A percentile compares a stretch with the other conserved stretches of the same genome.
phyloP scores from a whole-genome alignment of 495 filamentous ascomycete genomes.

The Annulohypoxylon moriforme region DNA sequence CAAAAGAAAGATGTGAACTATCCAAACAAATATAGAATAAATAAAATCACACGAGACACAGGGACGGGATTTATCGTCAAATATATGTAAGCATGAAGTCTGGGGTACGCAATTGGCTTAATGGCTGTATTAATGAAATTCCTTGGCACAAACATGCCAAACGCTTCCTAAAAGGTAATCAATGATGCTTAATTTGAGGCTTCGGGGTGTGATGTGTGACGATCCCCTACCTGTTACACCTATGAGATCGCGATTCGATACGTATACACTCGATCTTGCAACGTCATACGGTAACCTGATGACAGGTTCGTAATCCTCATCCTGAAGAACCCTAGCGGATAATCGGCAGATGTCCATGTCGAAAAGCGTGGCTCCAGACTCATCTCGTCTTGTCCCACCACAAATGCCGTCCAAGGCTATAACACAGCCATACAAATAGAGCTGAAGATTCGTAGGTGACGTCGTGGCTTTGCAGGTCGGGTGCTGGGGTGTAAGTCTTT shows the following conservation, averaged over 20 bases:
- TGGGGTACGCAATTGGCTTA: slow-evolving; percentile 19
- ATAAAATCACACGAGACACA: background rate
- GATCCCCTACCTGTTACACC: slow-evolving; percentile 32
- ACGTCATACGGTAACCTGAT: slow-evolving; percentile 40
- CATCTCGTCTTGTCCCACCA: slow-evolving; percentile 12
- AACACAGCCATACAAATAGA: slow-evolving; percentile 15
- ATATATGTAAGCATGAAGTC: slow-evolving; percentile 30
- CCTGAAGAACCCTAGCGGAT: slow-evolving; percentile 17
- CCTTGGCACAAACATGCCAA: slow-evolving; percentile 29
- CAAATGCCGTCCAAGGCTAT: background rate
- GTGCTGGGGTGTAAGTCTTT: too few relatives aligned
- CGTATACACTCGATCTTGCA: slow-evolving; percentile 22
- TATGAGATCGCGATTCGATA: slow-evolving; percentile 18
- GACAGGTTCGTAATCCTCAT: slow-evolving; percentile 19
- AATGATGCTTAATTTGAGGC: slow-evolving; percentile 20
- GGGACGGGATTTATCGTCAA: slow-evolving; percentile 18
- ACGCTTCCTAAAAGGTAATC: slow-evolving; percentile 16
- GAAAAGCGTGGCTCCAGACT: slow-evolving; percentile 17
- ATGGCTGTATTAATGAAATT: slow-evolving; percentile 30
- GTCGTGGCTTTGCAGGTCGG: slow-evolving; percentile 44
- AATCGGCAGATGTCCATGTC: slow-evolving; percentile 30
- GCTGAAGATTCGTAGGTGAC: slow-evolving; percentile 33
- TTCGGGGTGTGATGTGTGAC: slow-evolving; percentile 21
- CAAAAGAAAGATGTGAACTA: slow-evolving; percentile 7
- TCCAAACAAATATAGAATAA: slow-evolving; percentile 7